A percentile compares a stretch with the other conserved stretches of the same genome.
These are phyloP conservation scores for Massospora cicadina DNA, from an alignment of 371 early-diverging fungal genomes.

Conservation along the genomic window DNA sequence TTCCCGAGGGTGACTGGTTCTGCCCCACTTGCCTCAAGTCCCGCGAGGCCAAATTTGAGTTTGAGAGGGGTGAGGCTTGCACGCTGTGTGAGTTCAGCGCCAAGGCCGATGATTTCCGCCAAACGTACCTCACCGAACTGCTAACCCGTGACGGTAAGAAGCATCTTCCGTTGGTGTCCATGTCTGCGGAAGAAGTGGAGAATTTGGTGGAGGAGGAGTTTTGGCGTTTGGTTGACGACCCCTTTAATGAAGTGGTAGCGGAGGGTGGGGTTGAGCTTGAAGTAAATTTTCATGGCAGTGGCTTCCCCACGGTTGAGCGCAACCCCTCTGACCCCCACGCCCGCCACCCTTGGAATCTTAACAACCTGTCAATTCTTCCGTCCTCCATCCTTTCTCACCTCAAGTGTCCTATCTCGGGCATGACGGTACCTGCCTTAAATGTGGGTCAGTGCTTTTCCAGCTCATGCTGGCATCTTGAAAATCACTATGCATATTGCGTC, in stretches of 20 bases:
- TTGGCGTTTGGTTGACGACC: slow-evolving; percentile 76
- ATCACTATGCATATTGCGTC: slow-evolving; percentile 87
- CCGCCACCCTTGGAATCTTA: slow-evolving; percentile 69
- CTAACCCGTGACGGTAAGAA: not conserved
- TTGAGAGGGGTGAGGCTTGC: slow-evolving; percentile 68
- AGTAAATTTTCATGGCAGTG: slow-evolving; percentile 72
- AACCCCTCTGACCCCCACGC: slow-evolving; percentile 36
- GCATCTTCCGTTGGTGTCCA: not conserved
- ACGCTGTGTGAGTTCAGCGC: slow-evolving; percentile 59
- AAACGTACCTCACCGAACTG: slow-evolving; percentile 40
- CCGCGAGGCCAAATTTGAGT: slow-evolving; percentile 72
- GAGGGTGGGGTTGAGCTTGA: slow-evolving; percentile 93
- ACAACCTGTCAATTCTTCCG: slow-evolving; percentile 60
- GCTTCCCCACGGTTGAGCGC: slow-evolving; percentile 45
- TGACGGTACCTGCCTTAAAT: slow-evolving; percentile 94
- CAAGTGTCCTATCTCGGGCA: slow-evolving; percentile 65
- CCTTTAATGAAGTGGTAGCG: slow-evolving; percentile 74
- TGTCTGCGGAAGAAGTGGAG: not conserved
- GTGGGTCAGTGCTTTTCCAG: slow-evolving; percentile 90
- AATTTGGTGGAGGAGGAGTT: slow-evolving; percentile 63
- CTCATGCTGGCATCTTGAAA: slow-evolving; percentile 96
- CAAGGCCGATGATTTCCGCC: slow-evolving; percentile 63
- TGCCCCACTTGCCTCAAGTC: slow-evolving; percentile 65
- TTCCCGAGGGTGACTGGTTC: slow-evolving; percentile 44
- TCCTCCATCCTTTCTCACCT: slow-evolving; percentile 72